These are phyloP conservation scores for Fomes fomentarius DNA, from an alignment of 1,284 basidiomycete genomes.

Conservation along the genomic window DNA sequence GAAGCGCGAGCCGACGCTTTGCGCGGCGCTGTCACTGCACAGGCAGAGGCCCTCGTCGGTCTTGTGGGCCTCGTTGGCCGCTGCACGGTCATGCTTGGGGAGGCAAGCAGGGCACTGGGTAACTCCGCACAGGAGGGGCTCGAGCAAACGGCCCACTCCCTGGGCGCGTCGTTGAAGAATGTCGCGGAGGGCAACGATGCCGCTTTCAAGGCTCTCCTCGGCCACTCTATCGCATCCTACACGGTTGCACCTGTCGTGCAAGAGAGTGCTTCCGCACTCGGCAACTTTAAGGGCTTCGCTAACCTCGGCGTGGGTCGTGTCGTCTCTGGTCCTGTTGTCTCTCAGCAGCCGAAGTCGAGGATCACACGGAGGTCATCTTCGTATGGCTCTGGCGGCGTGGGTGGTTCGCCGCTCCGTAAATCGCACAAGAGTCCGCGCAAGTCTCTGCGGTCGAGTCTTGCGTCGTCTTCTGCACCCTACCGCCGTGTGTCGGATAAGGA, in stretches of 20 bases:
- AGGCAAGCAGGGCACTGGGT: slow-evolving; percentile 61
- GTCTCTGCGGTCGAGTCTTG: slow-evolving; percentile 68
- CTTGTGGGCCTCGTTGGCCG: slow-evolving; percentile 81
- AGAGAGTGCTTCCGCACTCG: slow-evolving; percentile 22
- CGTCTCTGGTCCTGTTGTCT: slow-evolving; percentile 47
- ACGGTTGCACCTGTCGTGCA: slow-evolving; percentile 28
- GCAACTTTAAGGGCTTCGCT: slow-evolving; percentile 40
- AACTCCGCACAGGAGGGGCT: slow-evolving; percentile 46
- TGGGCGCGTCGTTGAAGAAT: slow-evolving; percentile 53
- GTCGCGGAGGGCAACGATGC: slow-evolving; percentile 72
- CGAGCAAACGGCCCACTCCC: slow-evolving; percentile 42
- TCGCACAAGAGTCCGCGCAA: slow-evolving; percentile 65
- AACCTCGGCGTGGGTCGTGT: slow-evolving; percentile 38
- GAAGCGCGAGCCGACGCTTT: slow-evolving; percentile 74
- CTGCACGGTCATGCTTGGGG: slow-evolving; percentile 73
- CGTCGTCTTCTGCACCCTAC: slow-evolving; percentile 52
- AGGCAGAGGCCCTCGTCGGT: slow-evolving; percentile 70
- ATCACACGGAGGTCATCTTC: slow-evolving; percentile 54
- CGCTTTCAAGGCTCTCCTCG: slow-evolving; percentile 64
- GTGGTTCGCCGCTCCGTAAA: slow-evolving; percentile 37
- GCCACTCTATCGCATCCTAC: slow-evolving; percentile 64
- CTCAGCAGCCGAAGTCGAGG: slow-evolving; percentile 41
- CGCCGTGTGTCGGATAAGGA: slow-evolving; percentile 64
- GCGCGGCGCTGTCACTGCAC: slow-evolving; percentile 62
- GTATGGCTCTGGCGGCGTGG: slow-evolving; percentile 44